Evolutionary conservation across 306 rosid species (phyloP), one percentile per base, ranked within the genome.

Genomic region (Sesbania bispinosa): DNA sequence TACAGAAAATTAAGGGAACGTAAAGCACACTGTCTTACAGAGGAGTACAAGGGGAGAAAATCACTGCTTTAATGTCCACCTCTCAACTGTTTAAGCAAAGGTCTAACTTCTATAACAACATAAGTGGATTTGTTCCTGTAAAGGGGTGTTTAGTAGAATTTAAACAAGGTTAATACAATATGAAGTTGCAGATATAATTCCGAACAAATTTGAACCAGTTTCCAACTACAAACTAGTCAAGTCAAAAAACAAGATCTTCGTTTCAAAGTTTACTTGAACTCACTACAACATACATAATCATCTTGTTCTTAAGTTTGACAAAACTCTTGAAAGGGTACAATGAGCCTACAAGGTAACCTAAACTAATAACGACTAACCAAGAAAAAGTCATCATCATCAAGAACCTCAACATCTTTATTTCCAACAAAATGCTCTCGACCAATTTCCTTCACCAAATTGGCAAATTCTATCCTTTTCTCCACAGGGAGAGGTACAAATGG

Each of bases 371-470:
- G 90, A 71, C 83, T 61, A 71, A 90, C 79, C 48, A 83, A 79
- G 75, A 83, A 58, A 42, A 93, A 93, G 35, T 89, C 95, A 0
- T 87, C 76, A 1, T 89, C 89, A 0, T 87, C 85, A 6, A 94
- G 97, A 78, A 87, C 97, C 67, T 85, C 62, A 55, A 87, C 96
- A 43, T 74, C 92, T 71, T 81, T 61, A n/a, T 84, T 69, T 42
- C 98, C 97, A 2, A 93, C 87, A 47, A 93, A 93, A 77, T 93
- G 84, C 86, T 87, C 92, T 43, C 94, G 84, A 26, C 98, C 97
- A 58, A 93, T 88, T 39, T 67, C 77, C 78, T 87, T 80, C 64
- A 93, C 96, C 85, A 93, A 63, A 16, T 83, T 75, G 71, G 86
- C 89, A 75, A 93, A 93, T 24, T 89, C 92, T 26, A 61, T 62